These are phyloP conservation scores for Boletus rex-veris DNA, from an alignment of 768 basidiomycete species.

Conservation along the genomic window DNA sequence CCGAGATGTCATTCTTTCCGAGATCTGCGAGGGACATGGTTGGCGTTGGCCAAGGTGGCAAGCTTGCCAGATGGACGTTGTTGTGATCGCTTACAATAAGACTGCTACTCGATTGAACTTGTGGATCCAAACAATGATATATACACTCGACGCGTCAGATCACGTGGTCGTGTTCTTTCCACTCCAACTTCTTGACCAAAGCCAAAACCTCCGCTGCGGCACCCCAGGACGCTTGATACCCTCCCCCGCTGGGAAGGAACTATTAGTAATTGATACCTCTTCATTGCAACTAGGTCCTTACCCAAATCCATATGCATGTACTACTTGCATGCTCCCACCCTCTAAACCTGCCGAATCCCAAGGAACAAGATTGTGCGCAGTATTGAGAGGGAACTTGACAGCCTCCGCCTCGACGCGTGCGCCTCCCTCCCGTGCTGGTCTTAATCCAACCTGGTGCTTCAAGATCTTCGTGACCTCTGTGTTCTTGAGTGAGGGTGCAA, in stretches of 20 bases:
- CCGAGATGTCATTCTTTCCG: conserved; percentile 39
- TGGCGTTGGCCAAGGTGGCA: conserved; percentile 15
- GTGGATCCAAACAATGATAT: conserved; percentile 24
- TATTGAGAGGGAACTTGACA: conserved; percentile 34
- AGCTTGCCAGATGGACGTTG: conserved; percentile 10
- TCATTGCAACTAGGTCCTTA: conserved; percentile 18
- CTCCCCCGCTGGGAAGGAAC: conserved; percentile 28
- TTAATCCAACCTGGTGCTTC: conserved; percentile 54
- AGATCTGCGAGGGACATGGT: conserved; percentile 39
- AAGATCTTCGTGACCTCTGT: conserved; percentile 41
- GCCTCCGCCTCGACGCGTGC: conserved; percentile 51
- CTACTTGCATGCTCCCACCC: conserved; percentile 32
- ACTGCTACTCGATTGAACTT: not conserved
- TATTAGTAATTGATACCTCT: conserved; percentile 5
- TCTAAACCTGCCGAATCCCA: conserved; percentile 19
- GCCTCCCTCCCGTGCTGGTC: conserved; percentile 55
- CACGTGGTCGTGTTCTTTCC: conserved; percentile 31
- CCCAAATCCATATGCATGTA: conserved; percentile 65
- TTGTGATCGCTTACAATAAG: not conserved
- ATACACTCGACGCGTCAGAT: conserved; percentile 29
- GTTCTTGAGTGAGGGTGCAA: conserved; percentile 35
- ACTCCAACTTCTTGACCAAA: conserved; percentile 17
- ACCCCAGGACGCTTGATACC: conserved; percentile 44
- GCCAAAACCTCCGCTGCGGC: conserved; percentile 38
- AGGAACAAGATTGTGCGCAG: conserved; percentile 15